Base-by-base conservation (phyloP, 2,329 filamentous ascomycete genomes). In the Coccinonectria pachysandricola region DNA sequence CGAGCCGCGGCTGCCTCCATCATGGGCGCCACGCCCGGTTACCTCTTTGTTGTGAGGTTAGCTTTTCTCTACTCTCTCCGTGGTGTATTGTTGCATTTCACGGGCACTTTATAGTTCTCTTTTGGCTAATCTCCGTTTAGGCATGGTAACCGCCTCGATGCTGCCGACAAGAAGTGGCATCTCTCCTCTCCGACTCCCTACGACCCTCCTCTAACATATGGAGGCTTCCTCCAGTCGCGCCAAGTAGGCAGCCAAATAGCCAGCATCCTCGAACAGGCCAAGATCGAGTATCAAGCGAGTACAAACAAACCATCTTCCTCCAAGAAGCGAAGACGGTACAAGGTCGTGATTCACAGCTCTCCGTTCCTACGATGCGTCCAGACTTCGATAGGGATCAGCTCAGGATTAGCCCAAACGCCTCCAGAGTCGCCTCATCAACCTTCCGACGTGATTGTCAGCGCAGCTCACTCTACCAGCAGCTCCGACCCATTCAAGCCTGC, bases 91-190 rank as follows among this genome's bases (percentile, higher is more conserved):
- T n/a, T n/a, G n/a, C n/a, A n/a, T n/a, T n/a, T n/a, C n/a, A n/a
- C n/a, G n/a, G n/a, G n/a, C n/a, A n/a, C n/a, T n/a, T n/a, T n/a
- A n/a, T 23, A 23, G 21, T 19, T 23, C 21, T 23, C 48, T 28
- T 21, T 7, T 13, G 24, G 30, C n/a, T n/a, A n/a, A n/a, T n/a
- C n/a, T n/a, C n/a, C n/a, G n/a, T n/a, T n/a, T n/a, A 78, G 91
- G 57, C 91, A 98, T 56, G 91, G 91, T 48, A 83, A 87, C 45
- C 80, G 91, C 42, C 78, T 98, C 31, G 91, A 98, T 54, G 85
- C 85, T 30, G 86, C 87, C 36, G 87, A 98, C 65, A 86, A 87
- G 52, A 75, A 84, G 54, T 98, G 91, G 91, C 85, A 95, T 54
- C 69, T 94, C 28, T 81, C 82, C 15, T 94, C 91, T 5, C 82